A percentile compares a stretch with the other conserved stretches of the same genome.
Evolutionary conservation across 1,284 basidiomycete genomes (phyloP).

Genomic region (Apiotrichum akiyoshidainum): DNA sequence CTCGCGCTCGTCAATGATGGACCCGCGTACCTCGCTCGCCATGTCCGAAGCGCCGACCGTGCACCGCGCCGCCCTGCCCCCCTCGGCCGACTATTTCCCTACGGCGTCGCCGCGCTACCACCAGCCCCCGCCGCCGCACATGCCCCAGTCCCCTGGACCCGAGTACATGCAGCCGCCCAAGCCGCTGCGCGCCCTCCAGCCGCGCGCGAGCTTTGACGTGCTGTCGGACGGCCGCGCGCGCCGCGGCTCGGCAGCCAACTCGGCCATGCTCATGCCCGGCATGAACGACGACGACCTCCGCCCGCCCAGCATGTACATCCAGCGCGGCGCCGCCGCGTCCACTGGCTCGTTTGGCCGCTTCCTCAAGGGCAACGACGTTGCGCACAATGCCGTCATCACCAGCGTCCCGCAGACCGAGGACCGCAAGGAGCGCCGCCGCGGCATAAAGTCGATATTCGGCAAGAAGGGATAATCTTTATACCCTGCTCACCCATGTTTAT

Average conservation of each 20-base stretch:
- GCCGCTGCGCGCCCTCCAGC: slow-evolving; percentile 17
- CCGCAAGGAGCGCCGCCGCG: slow-evolving; percentile 20
- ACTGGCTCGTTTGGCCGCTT: slow-evolving; percentile 27
- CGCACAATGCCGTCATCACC: slow-evolving; percentile 6
- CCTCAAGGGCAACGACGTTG: slow-evolving; percentile 10
- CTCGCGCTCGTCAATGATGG: background rate
- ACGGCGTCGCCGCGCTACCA: slow-evolving; percentile 21
- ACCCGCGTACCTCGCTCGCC: slow-evolving; percentile 1
- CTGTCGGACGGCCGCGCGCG: slow-evolving; percentile 10
- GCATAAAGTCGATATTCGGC: slow-evolving; percentile 22
- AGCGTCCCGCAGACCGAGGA: slow-evolving; percentile 13
- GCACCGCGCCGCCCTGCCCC: slow-evolving; percentile 15
- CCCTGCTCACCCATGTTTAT: too few species aligned
- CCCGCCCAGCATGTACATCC: slow-evolving; percentile 33
- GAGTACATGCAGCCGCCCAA: background rate
- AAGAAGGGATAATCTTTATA: slow-evolving; percentile 2
- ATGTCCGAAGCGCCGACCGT: slow-evolving; percentile 11
- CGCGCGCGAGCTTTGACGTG: slow-evolving; percentile 22
- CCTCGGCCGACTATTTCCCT: slow-evolving; percentile 22
- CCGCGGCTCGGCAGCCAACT: slow-evolving; percentile 14
- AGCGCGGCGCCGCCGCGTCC: slow-evolving; percentile 23
- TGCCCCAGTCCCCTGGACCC: background rate
- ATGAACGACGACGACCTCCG: slow-evolving; percentile 5
- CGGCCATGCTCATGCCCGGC: slow-evolving; percentile 3
- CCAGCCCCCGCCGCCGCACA: slow-evolving; percentile 6